Evolutionary conservation across 225 moss, liverwort and hornwort species (phyloP).

Genomic region (Physcomitrium patens): DNA sequence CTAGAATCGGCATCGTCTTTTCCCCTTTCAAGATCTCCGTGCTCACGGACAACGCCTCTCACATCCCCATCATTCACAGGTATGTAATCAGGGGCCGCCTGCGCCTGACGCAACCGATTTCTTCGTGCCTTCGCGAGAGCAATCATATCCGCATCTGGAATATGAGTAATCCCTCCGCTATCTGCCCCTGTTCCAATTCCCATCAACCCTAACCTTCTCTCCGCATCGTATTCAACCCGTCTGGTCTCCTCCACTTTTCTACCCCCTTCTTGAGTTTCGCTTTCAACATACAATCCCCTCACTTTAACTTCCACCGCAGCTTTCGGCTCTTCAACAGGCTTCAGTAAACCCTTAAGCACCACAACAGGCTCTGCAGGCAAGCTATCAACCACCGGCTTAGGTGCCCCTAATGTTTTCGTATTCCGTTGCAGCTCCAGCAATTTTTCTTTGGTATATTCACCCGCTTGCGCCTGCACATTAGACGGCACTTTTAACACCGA

Average conservation of each 20-base stretch:
- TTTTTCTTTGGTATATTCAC: slow-evolving; percentile 97
- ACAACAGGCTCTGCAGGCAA: slow-evolving; percentile 80
- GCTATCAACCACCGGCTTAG: slow-evolving; percentile 57
- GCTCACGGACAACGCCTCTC: slow-evolving; percentile 65
- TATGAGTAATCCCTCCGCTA: slow-evolving; percentile 94
- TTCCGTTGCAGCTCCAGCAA: slow-evolving; percentile 90
- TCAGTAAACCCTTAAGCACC: slow-evolving; percentile 89
- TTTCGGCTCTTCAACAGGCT: slow-evolving; percentile 67
- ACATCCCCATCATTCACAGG: slow-evolving; percentile 77
- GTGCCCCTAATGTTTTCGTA: slow-evolving; percentile 77
- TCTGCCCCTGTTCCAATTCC: slow-evolving; percentile 95
- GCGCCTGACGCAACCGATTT: slow-evolving; percentile 92
- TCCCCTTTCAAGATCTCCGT: slow-evolving; percentile 57
- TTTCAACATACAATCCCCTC: slow-evolving; percentile 39
- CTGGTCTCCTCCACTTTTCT: slow-evolving; percentile 54
- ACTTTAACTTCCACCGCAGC: slow-evolving; percentile 33
- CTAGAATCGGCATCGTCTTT: slow-evolving; percentile 82
- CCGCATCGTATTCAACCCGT: slow-evolving; percentile 78
- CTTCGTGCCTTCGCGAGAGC: slow-evolving; percentile 96
- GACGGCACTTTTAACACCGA: slow-evolving; percentile 46
- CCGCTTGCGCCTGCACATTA: slow-evolving; percentile 85
- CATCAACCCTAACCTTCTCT: slow-evolving; percentile 96
- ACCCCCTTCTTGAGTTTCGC: slow-evolving; percentile 49
- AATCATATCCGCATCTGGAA: slow-evolving; percentile 95
- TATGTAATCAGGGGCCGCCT: slow-evolving; percentile 96